These are phyloP conservation scores for Stachybotrys elegans DNA, from an alignment of 2,329 filamentous ascomycete species.

Conservation along the genomic window DNA sequence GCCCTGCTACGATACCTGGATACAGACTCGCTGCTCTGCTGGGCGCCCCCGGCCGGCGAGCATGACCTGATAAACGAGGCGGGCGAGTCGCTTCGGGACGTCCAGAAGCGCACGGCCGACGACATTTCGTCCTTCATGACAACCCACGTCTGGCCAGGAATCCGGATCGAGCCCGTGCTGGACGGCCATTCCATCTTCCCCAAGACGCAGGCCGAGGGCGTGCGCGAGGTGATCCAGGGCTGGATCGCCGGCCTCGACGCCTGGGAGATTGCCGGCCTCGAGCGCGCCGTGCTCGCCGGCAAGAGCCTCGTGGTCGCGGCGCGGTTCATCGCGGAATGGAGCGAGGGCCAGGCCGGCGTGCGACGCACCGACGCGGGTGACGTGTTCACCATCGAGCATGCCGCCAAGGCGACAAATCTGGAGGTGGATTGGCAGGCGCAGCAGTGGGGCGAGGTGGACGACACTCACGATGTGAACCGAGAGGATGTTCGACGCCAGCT, in stretches of 20 bases:
- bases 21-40: conserved; percentile 90
- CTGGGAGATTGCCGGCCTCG: conserved; percentile 82
- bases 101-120: conserved; percentile 65
- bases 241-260: conserved; percentile 71
- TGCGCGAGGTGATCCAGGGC: conserved; percentile 68
- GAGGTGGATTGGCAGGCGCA: conserved; percentile 88
- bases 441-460: conserved; percentile 95
- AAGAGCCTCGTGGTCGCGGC: conserved; percentile 81
- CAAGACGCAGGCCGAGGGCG: conserved; percentile 64
- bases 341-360: conserved; percentile 58
- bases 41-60: conserved; percentile 57
- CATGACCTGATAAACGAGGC: conserved; percentile 40
- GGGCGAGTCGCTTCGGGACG: conserved; percentile 59
- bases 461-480: conserved; percentile 93
- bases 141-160: conserved; percentile 74
- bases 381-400: conserved; percentile 76
- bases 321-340: conserved; percentile 82
- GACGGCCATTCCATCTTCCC: conserved; percentile 74
- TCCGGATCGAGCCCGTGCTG: conserved; percentile 75
- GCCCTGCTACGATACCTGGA: conserved; percentile 80
- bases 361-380: conserved; percentile 28
- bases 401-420: conserved; percentile 68
- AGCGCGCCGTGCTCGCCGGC: conserved; percentile 75
- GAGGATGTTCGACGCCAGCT: conserved; percentile 86
- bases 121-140: conserved; percentile 69